Evolutionary conservation across 805 yeast species (phyloP).

Genomic region (Candida cerambycidarum): DNA sequence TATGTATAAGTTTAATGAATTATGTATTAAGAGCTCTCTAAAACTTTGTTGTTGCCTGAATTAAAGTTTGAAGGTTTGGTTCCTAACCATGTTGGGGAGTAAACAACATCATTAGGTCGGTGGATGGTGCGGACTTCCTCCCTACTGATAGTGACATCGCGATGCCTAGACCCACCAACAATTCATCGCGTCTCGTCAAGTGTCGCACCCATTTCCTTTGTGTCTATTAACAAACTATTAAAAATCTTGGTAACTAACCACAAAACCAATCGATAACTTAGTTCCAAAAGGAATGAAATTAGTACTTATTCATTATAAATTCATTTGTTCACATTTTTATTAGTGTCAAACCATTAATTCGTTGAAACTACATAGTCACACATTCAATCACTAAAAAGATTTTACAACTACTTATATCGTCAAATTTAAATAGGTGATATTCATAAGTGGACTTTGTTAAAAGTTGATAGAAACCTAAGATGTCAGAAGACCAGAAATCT

Average conservation of each 20-base stretch:
- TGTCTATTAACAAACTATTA: neutral
- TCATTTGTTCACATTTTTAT: neutral
- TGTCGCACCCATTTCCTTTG: conserved; percentile 3
- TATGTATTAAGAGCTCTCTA: neutral
- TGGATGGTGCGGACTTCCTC: too few relatives aligned
- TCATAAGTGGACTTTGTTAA: too few relatives aligned
- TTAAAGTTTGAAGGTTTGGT: neutral
- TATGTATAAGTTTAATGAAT: neutral
- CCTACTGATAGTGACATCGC: neutral
- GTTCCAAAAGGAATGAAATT: neutral
- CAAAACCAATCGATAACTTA: too few relatives aligned
- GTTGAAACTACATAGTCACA: neutral
- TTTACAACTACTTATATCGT: too few relatives aligned
- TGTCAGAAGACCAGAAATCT: neutral
- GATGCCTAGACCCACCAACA: conserved; percentile 4
- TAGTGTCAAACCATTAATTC: neutral
- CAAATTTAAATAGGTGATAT: too few relatives aligned
- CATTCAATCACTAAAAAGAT: neutral
- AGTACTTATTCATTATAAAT: neutral
- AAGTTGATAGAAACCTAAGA: too few relatives aligned
- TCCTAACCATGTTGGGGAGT: too few relatives aligned
- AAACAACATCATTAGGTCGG: too few relatives aligned
- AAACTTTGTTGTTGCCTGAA: neutral
- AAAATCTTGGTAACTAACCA: too few relatives aligned
- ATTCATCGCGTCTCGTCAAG: conserved; percentile 5